Evolutionary conservation across 768 basidiomycete genomes (phyloP), one percentile per base, ranked within the genome.

Genomic region (Galerina marginata): DNA sequence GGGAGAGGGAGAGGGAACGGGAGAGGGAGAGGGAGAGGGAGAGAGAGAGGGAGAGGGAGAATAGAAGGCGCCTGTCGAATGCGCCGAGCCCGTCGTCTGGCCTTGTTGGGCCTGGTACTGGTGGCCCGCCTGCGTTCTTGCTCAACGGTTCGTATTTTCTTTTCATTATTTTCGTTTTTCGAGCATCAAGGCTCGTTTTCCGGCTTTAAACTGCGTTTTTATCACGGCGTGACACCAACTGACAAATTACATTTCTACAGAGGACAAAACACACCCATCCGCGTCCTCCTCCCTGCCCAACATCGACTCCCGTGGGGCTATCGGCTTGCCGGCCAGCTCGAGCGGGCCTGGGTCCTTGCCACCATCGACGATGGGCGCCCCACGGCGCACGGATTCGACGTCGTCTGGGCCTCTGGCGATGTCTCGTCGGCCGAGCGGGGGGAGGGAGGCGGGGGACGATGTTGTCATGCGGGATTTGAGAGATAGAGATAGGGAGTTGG

Each of bases 81-180:
- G 59, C 63, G 29, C 20, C 61, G 6, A 50, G 26, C 38, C 42
- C 45, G 40, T 43, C 54, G 10, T 36, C 54, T 16, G 42, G 58
- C 10, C 63, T 67, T 29, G 63, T 65, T 14, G 66, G 66, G 2
- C 66, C 66, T 52, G 66, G 63, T 12, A 61, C 65, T 7, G 61
- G 61, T 15, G 64, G 53, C 6, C 60, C 64, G 15, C 55, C 62
- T 51, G 56, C 64, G 48, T 62, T 54, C 16, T 51, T 63, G 43
- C 45, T 58, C 9, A 44, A 55, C 47, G 59, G 61, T 62, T n/a
- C 20, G 56, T 60, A 10, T 55, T 37, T 33, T 64, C 25, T 53
- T 14, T 26, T 37, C 26, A 11, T 47, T 40, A 11, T 25, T 15
- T 23, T 42, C 9, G 50, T 51, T 53, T 53, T 26, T 39, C 26